Evolutionary conservation across 805 yeast genomes (phyloP).

Genomic region (Sungouiella thailandica): DNA sequence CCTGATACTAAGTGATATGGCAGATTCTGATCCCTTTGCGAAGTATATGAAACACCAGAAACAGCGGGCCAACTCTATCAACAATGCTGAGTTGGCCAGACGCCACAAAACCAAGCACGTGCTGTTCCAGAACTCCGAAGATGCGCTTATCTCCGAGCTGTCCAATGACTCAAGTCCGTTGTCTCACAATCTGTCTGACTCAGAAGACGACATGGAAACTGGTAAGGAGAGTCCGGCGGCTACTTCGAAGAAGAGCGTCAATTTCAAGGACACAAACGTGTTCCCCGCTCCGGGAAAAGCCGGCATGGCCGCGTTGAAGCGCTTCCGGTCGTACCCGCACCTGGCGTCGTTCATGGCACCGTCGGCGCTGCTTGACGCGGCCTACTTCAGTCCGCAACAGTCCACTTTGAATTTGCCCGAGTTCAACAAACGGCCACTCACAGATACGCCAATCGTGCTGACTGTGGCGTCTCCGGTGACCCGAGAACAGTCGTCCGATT

Average conservation of each 20-base stretch:
- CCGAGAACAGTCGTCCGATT: constrained; percentile 26
- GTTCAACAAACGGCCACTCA: constrained; percentile 66
- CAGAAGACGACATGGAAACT: neutral
- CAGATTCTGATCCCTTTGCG: constrained; percentile 1
- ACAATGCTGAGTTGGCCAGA: constrained; percentile 22
- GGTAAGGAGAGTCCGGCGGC: neutral
- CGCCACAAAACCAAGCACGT: constrained; percentile 19
- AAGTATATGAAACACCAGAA: constrained; percentile 1
- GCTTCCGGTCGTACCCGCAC: constrained; percentile 14
- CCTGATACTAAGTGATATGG: no score
- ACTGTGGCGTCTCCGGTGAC: constrained; percentile 50
- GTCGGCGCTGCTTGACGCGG: constrained; percentile 10
- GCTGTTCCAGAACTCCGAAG: constrained; percentile 12
- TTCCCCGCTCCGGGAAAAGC: neutral
- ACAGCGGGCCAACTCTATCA: constrained; percentile 19
- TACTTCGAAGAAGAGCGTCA: neutral
- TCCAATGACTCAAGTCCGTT: neutral
- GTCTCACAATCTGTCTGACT: neutral
- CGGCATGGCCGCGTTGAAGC: constrained; percentile 3
- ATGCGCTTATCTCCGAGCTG: neutral
- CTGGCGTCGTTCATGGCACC: constrained; percentile 11
- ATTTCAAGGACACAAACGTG: neutral
- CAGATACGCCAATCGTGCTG: constrained; percentile 69
- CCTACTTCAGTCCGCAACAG: constrained; percentile 8
- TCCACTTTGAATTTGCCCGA: constrained; percentile 38